Base-by-base conservation (phyloP, 2,329 filamentous ascomycete species). In the Paramyrothecium sp. region DNA sequence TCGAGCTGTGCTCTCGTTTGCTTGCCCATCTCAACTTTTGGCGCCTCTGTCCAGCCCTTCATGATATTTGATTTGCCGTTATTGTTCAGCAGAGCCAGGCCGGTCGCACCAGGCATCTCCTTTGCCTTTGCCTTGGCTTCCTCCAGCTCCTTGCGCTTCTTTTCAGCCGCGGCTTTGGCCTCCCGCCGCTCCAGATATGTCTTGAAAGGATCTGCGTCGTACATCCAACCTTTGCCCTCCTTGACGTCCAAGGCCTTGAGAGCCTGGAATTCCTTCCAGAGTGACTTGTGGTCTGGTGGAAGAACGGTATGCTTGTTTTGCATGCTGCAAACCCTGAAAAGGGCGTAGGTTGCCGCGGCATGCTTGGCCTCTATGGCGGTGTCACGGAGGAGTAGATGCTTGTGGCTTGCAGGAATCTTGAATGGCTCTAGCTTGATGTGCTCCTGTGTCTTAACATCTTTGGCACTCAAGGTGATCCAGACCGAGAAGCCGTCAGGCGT, bases 241-340 rank as follows among this genome's bases (percentile, higher is more conserved):
- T 88, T 89, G 52, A 91, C 79, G 66, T 97, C 94, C 64, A 87
- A 84, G 61, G 85, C 86, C 75, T 97, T 98, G 61, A 98, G 77
- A 3, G 86, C 83, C 60, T 89, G 85, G 64, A 99, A 97, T 57
- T 93, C 88, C 70, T 96, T 96, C 95, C 95, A 99, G 47, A 97
- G 78, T 62, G 91, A 86, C 68, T 89, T 89, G 75, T 97, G 96
- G 58, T 90, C 90, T 0, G 95, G 95, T 22, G 95, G 95, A 62
- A 99, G 81, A 77, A 93, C 94, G 79, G 92, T 96, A 70, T 97
- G 92, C 66, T 97, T 86, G 70, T 98, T 98, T 74, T 93, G 92
- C 88, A 96, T 96, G 69, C 90, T 97, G 73, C 91, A 94, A 3
- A 98, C 90, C 53, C 95, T 85, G 70, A 95, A 98, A 10, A 99